phyloP scores from a whole-genome alignment of 2,329 filamentous ascomycete genomes.

The Alternaria infectoria region DNA sequence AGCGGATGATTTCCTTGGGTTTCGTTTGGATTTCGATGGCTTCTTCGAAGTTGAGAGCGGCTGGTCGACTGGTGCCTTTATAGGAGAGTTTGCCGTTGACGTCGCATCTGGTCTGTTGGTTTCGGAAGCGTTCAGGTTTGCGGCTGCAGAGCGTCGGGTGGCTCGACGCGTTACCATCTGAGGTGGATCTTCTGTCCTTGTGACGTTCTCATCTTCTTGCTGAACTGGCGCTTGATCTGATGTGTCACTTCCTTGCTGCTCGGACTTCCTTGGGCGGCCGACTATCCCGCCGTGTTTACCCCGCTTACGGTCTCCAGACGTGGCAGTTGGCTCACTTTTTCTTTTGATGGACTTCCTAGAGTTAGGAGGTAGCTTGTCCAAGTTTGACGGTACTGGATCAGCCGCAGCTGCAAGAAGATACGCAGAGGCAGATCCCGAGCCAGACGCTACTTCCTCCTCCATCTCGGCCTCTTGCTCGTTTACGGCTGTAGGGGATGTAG shows the following conservation, averaged over 20 bases:
- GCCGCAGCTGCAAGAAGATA: constrained; percentile 28
- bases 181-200: neutral
- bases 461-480: neutral
- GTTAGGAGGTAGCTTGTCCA: constrained; percentile 28
- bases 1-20: neutral
- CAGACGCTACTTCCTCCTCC: neutral
- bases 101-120: neutral
- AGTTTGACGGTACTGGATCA: constrained; percentile 23
- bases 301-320: constrained; percentile 15
- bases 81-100: neutral
- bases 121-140: neutral
- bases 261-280: constrained; percentile 22
- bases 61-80: neutral
- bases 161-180: constrained; percentile 19
- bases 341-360: constrained; percentile 18
- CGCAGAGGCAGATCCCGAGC: neutral
- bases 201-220: neutral
- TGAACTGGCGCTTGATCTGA: neutral
- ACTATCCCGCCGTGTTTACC: constrained; percentile 19
- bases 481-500: neutral
- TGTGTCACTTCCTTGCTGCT: neutral
- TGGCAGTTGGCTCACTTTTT: constrained; percentile 19
- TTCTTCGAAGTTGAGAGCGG: neutral
- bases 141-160: constrained; percentile 15
- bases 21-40: neutral